Conservation (phyloP, 306 rosid species). For the Pueraria montana region DNA sequence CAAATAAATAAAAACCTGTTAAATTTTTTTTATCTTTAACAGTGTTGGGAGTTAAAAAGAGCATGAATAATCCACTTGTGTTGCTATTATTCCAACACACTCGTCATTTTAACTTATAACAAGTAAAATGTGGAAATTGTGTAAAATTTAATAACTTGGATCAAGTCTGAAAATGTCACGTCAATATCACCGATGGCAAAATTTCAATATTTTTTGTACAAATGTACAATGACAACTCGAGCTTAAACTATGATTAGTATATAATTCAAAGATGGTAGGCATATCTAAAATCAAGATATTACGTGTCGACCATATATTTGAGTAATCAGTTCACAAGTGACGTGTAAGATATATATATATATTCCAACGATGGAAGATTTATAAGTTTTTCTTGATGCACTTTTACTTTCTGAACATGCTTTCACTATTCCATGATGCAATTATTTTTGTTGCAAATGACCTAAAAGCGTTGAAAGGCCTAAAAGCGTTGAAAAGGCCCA, state of each 20-base stretch:
- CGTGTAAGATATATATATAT: background rate
- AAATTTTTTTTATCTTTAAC: background rate
- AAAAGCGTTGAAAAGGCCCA: too few species aligned
- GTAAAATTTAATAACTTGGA: background rate
- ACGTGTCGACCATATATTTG: background rate
- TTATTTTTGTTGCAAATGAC: background rate
- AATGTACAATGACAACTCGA: background rate
- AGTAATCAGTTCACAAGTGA: background rate
- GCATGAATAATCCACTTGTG: background rate
- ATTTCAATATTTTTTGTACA: background rate
- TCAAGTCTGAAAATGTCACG: background rate
- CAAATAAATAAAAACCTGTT: background rate
- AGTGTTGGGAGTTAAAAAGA: background rate
- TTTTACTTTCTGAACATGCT: background rate
- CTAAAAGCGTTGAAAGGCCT: background rate
- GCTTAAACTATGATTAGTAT: background rate
- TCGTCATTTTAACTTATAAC: background rate
- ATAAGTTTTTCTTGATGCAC: background rate
- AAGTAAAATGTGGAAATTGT: background rate
- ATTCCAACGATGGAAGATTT: background rate
- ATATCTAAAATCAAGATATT: background rate
- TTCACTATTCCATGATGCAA: background rate
- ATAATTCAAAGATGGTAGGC: slow-evolving; percentile 38
- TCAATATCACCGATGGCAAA: background rate
- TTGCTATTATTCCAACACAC: background rate